Evolutionary conservation across 805 yeast genomes (phyloP), one percentile per base, ranked within the genome.

Genomic region (Starmerella floris): DNA sequence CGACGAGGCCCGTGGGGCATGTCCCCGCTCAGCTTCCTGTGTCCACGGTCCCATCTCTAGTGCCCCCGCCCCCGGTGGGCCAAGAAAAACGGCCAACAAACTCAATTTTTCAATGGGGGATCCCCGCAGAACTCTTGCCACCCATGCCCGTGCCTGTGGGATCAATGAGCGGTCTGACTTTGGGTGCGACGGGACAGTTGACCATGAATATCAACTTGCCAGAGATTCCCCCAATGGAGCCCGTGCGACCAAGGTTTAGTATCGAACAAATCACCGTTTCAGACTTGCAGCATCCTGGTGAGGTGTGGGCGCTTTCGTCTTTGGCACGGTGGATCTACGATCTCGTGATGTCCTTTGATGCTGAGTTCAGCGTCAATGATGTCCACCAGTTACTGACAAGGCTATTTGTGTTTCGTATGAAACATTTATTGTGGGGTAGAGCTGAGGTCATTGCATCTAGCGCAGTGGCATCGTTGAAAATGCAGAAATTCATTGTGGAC

Each of bases 381-480:
- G 34, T 39, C 4, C 40, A 31, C 16, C 44, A 37, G n/a, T 51
- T 56, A 5, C 34, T 54, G 4, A 44, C 51, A 5, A 44, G 52
- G 39, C 47, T 54, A 5, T 50, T 52, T 19, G 25, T 46, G 21
- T 53, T 33, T 26, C 44, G 50, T 10, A 40, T 59, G 15, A 57
- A 62, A 1, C 55, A 52, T 4, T 49, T 63, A 13, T 52, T 50
- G 35, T 56, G 59, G 56, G 43, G 51, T 5, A 45, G 46, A 17
- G 60, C 64, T 1, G 63, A 60, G 35, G 39, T 50, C 4, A 23
- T 52, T 5, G 64, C 67, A 1, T 31, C 30, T 3, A 49, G 49
- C 16, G 58, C 51, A 19, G 32, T 61, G 21, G 35, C 43, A 11
- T 50, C 62, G 4, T 43, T 62, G 20, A 23, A 30, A 15, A 26